Evolutionary conservation across 192 early-diverging fungal genomes (phyloP), one percentile per base, ranked within the genome.

Genomic region (Entophlyctis helioformis): DNA sequence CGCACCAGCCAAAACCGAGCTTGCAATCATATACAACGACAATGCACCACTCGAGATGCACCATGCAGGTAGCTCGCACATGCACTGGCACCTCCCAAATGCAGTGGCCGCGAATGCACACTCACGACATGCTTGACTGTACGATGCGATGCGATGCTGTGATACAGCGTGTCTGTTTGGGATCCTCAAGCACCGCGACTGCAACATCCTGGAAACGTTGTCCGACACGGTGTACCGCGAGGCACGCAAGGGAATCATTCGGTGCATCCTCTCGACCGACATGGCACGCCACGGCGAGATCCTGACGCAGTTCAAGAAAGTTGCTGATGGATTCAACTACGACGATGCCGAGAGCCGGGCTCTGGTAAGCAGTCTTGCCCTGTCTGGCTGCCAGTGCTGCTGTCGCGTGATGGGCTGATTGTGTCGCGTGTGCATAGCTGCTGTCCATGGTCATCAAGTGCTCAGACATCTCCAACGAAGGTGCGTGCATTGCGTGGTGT

Each of bases 241-340:
- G 18, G 38, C 65, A 13, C 45, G 68, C 36, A 72, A 71, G 42
- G 55, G 57, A n/a, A 52, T 72, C 36, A 55, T 72, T 23, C 44
- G 43, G 25, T 71, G 67, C 48, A 71, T 72, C 37, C 49, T 72
- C 7, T 60, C 67, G 6, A 72, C 69, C 1, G 69, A 72, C 42
- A 67, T 72, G 68, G 59, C 63, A 13, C 61, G 63, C 28, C 69
- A 72, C 45, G 68, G 69, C 21, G 60, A 70, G 44, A 53, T 67
- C 16, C 28, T 70, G 42, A 40, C 53, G 13, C 50, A 46, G 25
- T 70, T 68, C 51, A 70, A 63, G 23, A 41, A 53, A 29, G 43
- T 53, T 39, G 42, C 40, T 27, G 56, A 49, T 5, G 40, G 51
- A 21, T 72, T 71, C 38, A 54, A 56, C 47, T 67, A 54, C 24